These are phyloP conservation scores for Baorangia bicolor DNA, from an alignment of 768 basidiomycete species.

Conservation along the genomic window DNA sequence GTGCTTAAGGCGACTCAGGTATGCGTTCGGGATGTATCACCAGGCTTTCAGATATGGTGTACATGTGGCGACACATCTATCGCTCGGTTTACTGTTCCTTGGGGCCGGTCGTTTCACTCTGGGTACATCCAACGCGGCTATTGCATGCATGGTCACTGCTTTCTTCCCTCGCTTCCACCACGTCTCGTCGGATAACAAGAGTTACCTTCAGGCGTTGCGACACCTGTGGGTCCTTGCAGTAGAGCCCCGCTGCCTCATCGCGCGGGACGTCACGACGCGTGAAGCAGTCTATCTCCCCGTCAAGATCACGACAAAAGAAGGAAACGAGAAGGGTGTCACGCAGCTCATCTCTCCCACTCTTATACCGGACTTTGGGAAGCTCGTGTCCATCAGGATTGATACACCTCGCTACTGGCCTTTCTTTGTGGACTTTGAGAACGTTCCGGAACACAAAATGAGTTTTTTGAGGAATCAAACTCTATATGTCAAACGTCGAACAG, in stretches of 20 bases:
- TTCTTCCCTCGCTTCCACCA: slow-evolving; percentile 91
- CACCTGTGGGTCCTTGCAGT: slow-evolving; percentile 96
- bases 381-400: slow-evolving; percentile 83
- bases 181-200: slow-evolving; percentile 80
- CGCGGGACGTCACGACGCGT: slow-evolving; percentile 87
- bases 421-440: slow-evolving; percentile 71
- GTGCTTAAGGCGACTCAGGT: slow-evolving; percentile 81
- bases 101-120: slow-evolving; percentile 91
- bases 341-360: slow-evolving; percentile 91
- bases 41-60: slow-evolving; percentile 80
- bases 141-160: slow-evolving; percentile 84
- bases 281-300: slow-evolving; percentile 93
- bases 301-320: slow-evolving; percentile 78
- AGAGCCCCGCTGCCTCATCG: slow-evolving; percentile 90
- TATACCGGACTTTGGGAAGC: slow-evolving; percentile 81
- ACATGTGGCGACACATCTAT: slow-evolving; percentile 87
- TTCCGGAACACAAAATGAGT: slow-evolving; percentile 63
- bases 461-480: slow-evolving; percentile 79
- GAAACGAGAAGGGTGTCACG: slow-evolving; percentile 57
- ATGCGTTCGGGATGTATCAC: slow-evolving; percentile 85
- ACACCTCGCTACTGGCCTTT: slow-evolving; percentile 97
- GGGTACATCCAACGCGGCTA: slow-evolving; percentile 88
- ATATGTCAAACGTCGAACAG: slow-evolving; percentile 89
- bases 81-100: slow-evolving; percentile 88
- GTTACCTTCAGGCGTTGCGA: slow-evolving; percentile 88